phyloP scores from a whole-genome alignment of 1,284 basidiomycete genomes.

The Boletellus dicymbophilus region DNA sequence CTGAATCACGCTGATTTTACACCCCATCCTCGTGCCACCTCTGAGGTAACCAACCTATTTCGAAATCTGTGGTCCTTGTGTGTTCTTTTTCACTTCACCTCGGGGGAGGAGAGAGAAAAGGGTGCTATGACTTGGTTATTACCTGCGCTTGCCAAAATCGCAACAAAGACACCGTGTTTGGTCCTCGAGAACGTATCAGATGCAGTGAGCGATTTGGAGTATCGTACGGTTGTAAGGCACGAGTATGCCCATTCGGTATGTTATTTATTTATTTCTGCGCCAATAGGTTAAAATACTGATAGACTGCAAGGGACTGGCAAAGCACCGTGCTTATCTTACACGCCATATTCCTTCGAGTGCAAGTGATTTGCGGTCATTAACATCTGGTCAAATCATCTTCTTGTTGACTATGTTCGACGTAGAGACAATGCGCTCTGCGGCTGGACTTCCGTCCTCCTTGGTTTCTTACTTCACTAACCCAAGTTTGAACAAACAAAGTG shows the following conservation, averaged over 20 bases:
- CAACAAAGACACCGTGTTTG: slow-evolving; percentile 85
- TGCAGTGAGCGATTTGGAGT: slow-evolving; percentile 90
- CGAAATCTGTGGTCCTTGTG: slow-evolving; percentile 96
- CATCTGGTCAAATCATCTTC: slow-evolving; percentile 87
- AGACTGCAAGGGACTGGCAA: slow-evolving; percentile 57
- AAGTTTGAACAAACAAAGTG: slow-evolving; percentile 74
- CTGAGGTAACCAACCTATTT: slow-evolving; percentile 81
- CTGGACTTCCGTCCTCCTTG: slow-evolving; percentile 81
- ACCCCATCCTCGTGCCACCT: slow-evolving; percentile 57
- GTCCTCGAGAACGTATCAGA: slow-evolving; percentile 85
- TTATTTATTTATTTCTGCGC: not conserved
- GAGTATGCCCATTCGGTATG: slow-evolving; percentile 79
- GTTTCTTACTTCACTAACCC: slow-evolving; percentile 91
- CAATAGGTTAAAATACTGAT: slow-evolving; percentile 3
- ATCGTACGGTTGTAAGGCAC: slow-evolving; percentile 90
- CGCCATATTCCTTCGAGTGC: slow-evolving; percentile 72
- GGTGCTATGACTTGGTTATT: slow-evolving; percentile 75
- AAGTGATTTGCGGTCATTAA: slow-evolving; percentile 76
- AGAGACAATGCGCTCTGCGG: slow-evolving; percentile 84
- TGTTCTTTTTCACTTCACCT: slow-evolving; percentile 77
- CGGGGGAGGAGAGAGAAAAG: slow-evolving; percentile 44
- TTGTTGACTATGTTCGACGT: slow-evolving; percentile 88
- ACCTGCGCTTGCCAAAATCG: slow-evolving; percentile 80
- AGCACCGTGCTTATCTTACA: slow-evolving; percentile 65
- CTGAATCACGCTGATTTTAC: slow-evolving; percentile 78